Evolutionary conservation across 352 stramenopile species (phyloP).

Genomic region (Peronosclerospora sorghi): DNA sequence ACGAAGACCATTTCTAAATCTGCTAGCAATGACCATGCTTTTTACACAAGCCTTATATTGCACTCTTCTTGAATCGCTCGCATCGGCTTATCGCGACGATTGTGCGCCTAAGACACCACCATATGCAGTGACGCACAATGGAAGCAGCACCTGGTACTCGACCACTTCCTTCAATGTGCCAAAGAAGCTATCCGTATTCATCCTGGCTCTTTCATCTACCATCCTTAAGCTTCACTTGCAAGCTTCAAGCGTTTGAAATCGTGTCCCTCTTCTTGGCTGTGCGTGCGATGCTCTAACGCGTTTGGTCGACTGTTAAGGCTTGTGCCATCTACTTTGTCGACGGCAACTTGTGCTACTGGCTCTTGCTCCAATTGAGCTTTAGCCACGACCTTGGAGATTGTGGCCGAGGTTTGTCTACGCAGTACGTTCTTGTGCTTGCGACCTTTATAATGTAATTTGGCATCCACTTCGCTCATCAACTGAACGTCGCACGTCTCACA

Average conservation of each 20-base stretch:
- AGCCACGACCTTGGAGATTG: slow-evolving; percentile 39
- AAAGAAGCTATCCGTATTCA: not conserved
- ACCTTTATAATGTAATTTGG: slow-evolving; percentile 59
- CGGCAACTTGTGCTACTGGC: not conserved
- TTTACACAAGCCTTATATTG: no score
- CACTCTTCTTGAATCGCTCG: no score
- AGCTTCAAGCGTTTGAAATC: slow-evolving; percentile 21
- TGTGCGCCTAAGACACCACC: no score
- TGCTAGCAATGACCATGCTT: no score
- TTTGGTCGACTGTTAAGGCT: not conserved
- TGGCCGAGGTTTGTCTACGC: slow-evolving; percentile 30
- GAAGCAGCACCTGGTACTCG: no score
- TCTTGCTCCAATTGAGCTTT: slow-evolving; percentile 15
- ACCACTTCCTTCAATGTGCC: no score
- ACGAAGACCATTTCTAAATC: no score
- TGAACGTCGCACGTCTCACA: slow-evolving; percentile 62
- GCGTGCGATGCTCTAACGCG: slow-evolving; percentile 1
- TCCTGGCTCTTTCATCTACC: not conserved
- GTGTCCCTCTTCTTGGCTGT: slow-evolving; percentile 13
- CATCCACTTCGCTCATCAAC: slow-evolving; percentile 63
- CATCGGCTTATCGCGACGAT: no score
- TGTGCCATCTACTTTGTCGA: not conserved
- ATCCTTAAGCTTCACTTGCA: not conserved
- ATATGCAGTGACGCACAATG: not conserved
- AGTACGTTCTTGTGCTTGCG: slow-evolving; percentile 81